Evolutionary conservation across 768 basidiomycete genomes (phyloP).

Genomic region (Suillus fuscotomentosus): DNA sequence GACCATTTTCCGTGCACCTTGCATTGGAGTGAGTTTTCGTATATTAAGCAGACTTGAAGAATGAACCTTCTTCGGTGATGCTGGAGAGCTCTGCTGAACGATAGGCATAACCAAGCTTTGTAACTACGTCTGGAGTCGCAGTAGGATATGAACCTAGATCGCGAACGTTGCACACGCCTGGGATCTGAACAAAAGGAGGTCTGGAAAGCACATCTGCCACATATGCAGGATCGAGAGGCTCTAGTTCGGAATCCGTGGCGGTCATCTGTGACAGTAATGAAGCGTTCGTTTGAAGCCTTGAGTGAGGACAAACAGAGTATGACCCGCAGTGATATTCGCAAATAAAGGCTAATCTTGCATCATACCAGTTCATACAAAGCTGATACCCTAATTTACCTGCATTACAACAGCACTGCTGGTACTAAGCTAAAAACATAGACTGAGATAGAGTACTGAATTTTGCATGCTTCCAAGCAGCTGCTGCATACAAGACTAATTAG

Average conservation of each 20-base stretch:
- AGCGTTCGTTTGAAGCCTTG: background rate
- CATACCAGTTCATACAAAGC: background rate
- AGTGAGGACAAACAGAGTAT: background rate
- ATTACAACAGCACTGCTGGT: background rate
- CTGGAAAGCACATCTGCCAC: slow-evolving; percentile 63
- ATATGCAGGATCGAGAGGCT: slow-evolving; percentile 64
- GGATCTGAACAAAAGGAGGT: slow-evolving; percentile 66
- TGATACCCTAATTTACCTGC: background rate
- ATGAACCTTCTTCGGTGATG: slow-evolving; percentile 67
- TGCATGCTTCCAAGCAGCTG: background rate
- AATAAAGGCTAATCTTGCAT: background rate
- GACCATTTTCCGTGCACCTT: slow-evolving; percentile 58
- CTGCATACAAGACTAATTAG: too few relatives aligned
- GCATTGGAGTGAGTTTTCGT: background rate
- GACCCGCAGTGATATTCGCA: background rate
- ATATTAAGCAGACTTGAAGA: background rate
- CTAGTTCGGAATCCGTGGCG: slow-evolving; percentile 37
- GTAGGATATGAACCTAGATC: slow-evolving; percentile 68
- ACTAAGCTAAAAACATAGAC: background rate
- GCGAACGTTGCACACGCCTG: slow-evolving; percentile 76
- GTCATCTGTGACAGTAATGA: slow-evolving; percentile 13
- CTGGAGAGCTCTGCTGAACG: slow-evolving; percentile 73
- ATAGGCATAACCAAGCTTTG: slow-evolving; percentile 55
- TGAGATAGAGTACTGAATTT: background rate
- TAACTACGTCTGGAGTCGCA: slow-evolving; percentile 45